phyloP scores from a whole-genome alignment of 257 asterid species.

The Linderniella brevidens region DNA sequence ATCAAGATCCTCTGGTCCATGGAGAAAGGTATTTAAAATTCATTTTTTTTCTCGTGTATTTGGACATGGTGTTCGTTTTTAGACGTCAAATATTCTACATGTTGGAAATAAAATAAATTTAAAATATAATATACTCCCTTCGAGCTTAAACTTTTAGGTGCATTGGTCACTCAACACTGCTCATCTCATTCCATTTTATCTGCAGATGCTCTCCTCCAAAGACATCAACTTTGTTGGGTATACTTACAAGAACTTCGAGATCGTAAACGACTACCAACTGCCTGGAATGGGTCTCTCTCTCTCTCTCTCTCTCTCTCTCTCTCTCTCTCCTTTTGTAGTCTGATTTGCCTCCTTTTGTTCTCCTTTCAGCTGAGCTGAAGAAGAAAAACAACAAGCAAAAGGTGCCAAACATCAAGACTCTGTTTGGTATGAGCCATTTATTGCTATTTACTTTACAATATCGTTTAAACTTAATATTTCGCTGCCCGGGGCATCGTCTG shows the following conservation, averaged over 20 bases:
- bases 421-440: conserved; percentile 21
- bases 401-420: conserved; percentile 41
- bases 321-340: neutral
- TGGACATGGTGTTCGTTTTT: no score
- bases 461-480: no score
- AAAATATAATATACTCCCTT: no score
- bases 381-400: conserved; percentile 35
- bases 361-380: conserved; percentile 12
- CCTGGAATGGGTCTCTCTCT: conserved; percentile 72
- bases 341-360: neutral
- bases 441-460: no score
- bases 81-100: no score
- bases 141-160: no score
- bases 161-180: no score
- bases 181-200: no score
- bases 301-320: conserved; percentile 9
- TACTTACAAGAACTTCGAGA: conserved; percentile 94
- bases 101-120: no score
- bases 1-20: conserved; percentile 44
- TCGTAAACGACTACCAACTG: conserved; percentile 87
- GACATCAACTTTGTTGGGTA: conserved; percentile 94
- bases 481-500: no score
- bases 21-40: conserved; percentile 62
- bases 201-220: conserved; percentile 85
- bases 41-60: no score